phyloP scores from a whole-genome alignment of 1,284 basidiomycete species.

The Puccinia horiana region DNA sequence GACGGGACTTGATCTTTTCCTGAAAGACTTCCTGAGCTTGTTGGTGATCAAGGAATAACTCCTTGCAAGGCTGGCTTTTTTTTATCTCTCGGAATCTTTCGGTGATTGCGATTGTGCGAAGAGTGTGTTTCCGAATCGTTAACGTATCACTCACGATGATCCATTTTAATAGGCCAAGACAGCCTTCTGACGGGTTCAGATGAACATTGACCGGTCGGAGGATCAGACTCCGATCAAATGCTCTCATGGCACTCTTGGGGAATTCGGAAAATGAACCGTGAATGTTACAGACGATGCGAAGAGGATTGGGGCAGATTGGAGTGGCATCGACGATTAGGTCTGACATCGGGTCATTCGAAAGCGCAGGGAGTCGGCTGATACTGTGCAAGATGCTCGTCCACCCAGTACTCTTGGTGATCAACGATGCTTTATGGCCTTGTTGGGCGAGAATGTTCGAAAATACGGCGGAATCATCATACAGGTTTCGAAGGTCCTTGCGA shows the following conservation, averaged over 20 bases:
- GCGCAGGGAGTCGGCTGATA: conserved; percentile 46
- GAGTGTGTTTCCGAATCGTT: conserved; percentile 41
- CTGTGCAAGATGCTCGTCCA: conserved; percentile 38
- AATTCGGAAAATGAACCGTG: conserved; percentile 49
- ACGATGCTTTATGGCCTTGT: conserved; percentile 37
- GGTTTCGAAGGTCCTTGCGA: conserved; percentile 32
- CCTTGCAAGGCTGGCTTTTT: background rate
- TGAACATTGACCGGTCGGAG: conserved; percentile 42
- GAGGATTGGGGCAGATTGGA: conserved; percentile 19
- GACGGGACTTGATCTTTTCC: background rate
- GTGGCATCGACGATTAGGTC: conserved; percentile 42
- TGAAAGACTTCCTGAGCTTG: conserved; percentile 8
- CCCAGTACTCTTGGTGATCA: conserved; percentile 43
- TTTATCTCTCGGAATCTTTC: conserved; percentile 6
- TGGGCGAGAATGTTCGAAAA: conserved; percentile 47
- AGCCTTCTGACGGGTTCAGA: conserved; percentile 45
- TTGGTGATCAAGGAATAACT: background rate
- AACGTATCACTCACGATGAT: conserved; percentile 47
- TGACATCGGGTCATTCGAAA: conserved; percentile 41
- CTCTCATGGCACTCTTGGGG: conserved; percentile 28
- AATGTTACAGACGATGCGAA: conserved; percentile 19
- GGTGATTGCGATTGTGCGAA: conserved; percentile 20
- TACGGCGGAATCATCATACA: conserved; percentile 44
- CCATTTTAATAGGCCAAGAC: conserved; percentile 48
- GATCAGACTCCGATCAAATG: conserved; percentile 45